phyloP scores from a whole-genome alignment of 768 basidiomycete species.

The Coprinopsis sp. region DNA sequence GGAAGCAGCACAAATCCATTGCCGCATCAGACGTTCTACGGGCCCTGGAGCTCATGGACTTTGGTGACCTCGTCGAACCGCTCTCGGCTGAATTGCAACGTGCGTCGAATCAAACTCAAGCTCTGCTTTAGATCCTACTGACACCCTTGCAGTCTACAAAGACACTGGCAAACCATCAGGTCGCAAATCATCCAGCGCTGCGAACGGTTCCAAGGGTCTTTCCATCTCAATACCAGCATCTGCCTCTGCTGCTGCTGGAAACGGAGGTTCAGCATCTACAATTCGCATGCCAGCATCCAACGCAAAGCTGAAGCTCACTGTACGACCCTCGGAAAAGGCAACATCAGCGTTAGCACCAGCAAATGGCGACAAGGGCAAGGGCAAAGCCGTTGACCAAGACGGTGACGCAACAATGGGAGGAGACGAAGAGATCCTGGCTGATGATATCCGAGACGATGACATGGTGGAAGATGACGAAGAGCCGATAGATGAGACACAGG shows the following conservation, averaged over 20 bases:
- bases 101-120: slow-evolving; percentile 25
- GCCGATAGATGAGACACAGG: neutral
- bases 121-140: neutral
- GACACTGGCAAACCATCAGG: neutral
- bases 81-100: slow-evolving; percentile 64
- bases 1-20: slow-evolving; percentile 83
- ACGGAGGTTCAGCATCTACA: neutral
- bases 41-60: slow-evolving; percentile 75
- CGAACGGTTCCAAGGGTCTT: neutral
- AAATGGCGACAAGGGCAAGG: neutral
- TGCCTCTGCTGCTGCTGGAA: neutral
- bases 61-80: slow-evolving; percentile 62
- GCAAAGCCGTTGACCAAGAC: neutral
- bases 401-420: slow-evolving; percentile 2
- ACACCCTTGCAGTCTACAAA: neutral
- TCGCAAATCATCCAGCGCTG: neutral
- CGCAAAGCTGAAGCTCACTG: neutral
- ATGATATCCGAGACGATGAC: neutral
- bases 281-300: neutral
- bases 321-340: neutral
- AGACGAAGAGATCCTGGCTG: neutral
- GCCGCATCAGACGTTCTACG: slow-evolving; percentile 88
- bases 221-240: slow-evolving; percentile 3
- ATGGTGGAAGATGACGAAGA: neutral
- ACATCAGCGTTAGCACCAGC: too few species aligned